Evolutionary conservation across 2,329 filamentous ascomycete genomes (phyloP).

Genomic region (Plenodomus biglobosus): DNA sequence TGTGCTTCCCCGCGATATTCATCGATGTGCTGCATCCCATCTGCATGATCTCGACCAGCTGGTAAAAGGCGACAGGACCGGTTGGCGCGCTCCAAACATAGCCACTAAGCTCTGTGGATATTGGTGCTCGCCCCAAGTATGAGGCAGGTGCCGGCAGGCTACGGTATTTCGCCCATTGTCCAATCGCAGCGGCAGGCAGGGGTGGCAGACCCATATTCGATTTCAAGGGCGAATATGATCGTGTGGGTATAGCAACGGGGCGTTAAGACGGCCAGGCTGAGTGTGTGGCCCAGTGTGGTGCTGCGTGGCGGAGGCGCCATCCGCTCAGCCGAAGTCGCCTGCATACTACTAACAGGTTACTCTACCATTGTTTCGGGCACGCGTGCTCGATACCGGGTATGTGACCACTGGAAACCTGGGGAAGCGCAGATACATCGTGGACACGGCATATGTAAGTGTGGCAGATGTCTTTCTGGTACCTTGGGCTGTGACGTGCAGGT

Average conservation of each 20-base stretch:
- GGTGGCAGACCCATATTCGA: conserved; percentile 9
- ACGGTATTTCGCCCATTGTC: conserved; percentile 10
- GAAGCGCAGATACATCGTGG: not conserved
- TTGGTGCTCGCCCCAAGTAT: conserved; percentile 9
- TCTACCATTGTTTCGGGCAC: not conserved
- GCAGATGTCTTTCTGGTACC: not conserved
- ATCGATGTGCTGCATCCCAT: conserved; percentile 9
- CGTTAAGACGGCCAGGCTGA: conserved; percentile 12
- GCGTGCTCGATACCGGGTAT: not conserved
- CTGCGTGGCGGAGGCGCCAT: conserved; percentile 1
- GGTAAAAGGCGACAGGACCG: conserved; percentile 6
- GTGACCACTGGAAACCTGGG: not conserved
- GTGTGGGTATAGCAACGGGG: conserved; percentile 8
- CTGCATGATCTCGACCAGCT: conserved; percentile 23
- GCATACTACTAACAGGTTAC: too few relatives aligned
- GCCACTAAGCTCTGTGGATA: conserved; percentile 7
- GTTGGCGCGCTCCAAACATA: not conserved
- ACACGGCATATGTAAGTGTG: not conserved
- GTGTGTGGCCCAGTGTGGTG: not conserved
- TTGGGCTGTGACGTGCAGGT: not conserved
- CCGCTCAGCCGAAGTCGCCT: conserved; percentile 15
- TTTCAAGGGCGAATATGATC: conserved; percentile 7
- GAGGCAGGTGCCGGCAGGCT: conserved; percentile 8
- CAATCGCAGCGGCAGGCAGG: conserved; percentile 13
- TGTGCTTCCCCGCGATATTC: conserved; percentile 15